These are phyloP conservation scores for Leishmania amazonensis DNA, from an alignment of 208 protist species.

Conservation along the genomic window DNA sequence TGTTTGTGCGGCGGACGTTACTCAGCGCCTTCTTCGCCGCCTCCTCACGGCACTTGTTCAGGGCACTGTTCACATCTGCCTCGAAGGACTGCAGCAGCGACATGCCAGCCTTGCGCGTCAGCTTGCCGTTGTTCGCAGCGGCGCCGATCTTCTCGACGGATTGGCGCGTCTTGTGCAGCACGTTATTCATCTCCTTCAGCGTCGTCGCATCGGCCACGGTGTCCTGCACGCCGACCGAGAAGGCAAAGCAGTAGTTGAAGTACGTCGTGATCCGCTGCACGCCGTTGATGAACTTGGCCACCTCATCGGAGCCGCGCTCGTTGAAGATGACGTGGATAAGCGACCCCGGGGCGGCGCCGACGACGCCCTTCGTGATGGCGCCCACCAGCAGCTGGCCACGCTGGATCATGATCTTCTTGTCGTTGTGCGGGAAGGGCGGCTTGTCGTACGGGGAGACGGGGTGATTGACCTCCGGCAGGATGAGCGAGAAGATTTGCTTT, in stretches of 20 bases:
- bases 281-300: slow-evolving; percentile 89
- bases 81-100: slow-evolving; percentile 98
- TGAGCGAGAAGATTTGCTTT: slow-evolving; percentile 99
- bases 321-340: slow-evolving; percentile 98
- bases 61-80: slow-evolving; percentile 95
- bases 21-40: slow-evolving; percentile 87
- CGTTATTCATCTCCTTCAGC: slow-evolving; percentile 91
- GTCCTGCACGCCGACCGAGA: slow-evolving; percentile 98
- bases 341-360: slow-evolving; percentile 85
- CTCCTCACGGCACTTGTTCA: slow-evolving; percentile 94
- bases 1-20: slow-evolving; percentile 91
- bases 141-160: slow-evolving; percentile 94
- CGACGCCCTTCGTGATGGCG: slow-evolving; percentile 90
- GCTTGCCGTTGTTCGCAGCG: slow-evolving; percentile 91
- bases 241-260: slow-evolving; percentile 97
- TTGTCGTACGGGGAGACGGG: slow-evolving; percentile 52
- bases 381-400: slow-evolving; percentile 93
- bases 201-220: slow-evolving; percentile 96
- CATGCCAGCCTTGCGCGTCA: slow-evolving; percentile 95
- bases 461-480: slow-evolving; percentile 97
- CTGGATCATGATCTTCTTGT: slow-evolving; percentile 90
- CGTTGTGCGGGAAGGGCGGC: slow-evolving; percentile 82
- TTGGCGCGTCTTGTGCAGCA: slow-evolving; percentile 86
- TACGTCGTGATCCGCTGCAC: slow-evolving; percentile 97
- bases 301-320: slow-evolving; percentile 96